Evolutionary conservation across 1,284 basidiomycete genomes (phyloP), one percentile per base, ranked within the genome.

Genomic region (Tranzscheliella williamsii): DNA sequence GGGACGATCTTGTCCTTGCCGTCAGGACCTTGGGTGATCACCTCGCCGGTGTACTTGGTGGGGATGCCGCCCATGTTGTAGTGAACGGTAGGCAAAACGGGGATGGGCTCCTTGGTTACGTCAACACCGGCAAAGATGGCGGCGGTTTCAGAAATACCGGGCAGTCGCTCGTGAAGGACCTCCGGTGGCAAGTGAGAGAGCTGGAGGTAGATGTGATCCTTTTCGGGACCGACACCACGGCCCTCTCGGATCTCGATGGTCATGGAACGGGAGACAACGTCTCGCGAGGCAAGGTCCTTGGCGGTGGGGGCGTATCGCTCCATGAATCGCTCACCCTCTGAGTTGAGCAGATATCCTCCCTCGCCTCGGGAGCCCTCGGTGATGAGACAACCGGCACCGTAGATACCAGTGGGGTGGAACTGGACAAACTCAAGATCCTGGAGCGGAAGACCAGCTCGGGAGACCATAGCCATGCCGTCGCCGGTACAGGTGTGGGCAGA

Each of bases 381-480:
- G 79, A 98, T 98, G 67, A 99, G 84, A 81, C 95, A 99, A 48
- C 95, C 95, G 67, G 95, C 94, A 73, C 95, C 95, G 79, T 98
- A 99, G 77, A 99, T 98, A 82, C 95, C 95, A 37, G 95, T 97
- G 8, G 95, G 95, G 81, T 98, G 95, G 90, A 99, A 99, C 80
- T 99, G 95, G 33, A 98, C 93, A 78, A 99, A 99, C 81, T 99
- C 95, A 63, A 90, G 81, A 81, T 99, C 95, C 82, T 98, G 95
- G 38, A 98, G 83, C 45, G 95, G 95, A 49, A 99, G 83, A 38
- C 95, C 95, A 37, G 95, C 95, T 78, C 95, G 87, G 46, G 88
- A 87, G 64, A 97, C 92, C 95, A 98, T 98, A 34, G 91, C 95
- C 76, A 97, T 96, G 65, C 95, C 95, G 76, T 99, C 95, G 79